Evolutionary conservation across 768 basidiomycete genomes (phyloP), one percentile per base, ranked within the genome.

Genomic region (Lentinus brumalis): DNA sequence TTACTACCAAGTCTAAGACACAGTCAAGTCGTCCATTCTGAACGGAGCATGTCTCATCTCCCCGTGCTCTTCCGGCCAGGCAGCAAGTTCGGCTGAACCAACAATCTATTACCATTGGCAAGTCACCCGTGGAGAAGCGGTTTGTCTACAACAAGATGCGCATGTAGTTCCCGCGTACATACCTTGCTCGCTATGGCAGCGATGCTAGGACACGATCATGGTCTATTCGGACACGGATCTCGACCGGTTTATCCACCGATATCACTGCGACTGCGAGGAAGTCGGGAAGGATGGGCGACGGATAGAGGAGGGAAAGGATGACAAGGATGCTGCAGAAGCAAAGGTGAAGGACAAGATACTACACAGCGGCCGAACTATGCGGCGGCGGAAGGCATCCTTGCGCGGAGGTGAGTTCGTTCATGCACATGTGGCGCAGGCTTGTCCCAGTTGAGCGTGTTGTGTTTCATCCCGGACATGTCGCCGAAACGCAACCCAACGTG

Each of bases 141-240:
- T 40, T 73, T 18, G 65, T 74, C 18, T 69, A 70, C 21, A 57
- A 66, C 46, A 69, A 70, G 38, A 71, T 71, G 40, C 70, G 70
- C 46, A 69, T 79, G 41, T 75, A 78, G 61, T 72, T 79, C 16
- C 78, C 79, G 1, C 73, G 77, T 35, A 73, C 76, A 10, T 80
- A 79, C 63, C 71, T 75, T 42, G 70, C 72, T 16, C 67, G 66
- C 30, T 68, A 73, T 46, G 78, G 78, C 11, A 70, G 70, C 63
- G 77, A 79, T 55, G 66, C 75, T 18, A 67, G 70, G 39, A 67
- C 55, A n/a, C n/a, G n/a, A n/a, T n/a, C n/a, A n/a, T n/a, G 3
- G 69, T 78, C 2, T 64, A 66, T 31, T 55, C 69, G 1, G 77
- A 74, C 32, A 68, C 66, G 18, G 77, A 79, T 62, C 59, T 81